Conservation (phyloP, 148 eudicot species). For the Nepenthes mirabilis region DNA sequence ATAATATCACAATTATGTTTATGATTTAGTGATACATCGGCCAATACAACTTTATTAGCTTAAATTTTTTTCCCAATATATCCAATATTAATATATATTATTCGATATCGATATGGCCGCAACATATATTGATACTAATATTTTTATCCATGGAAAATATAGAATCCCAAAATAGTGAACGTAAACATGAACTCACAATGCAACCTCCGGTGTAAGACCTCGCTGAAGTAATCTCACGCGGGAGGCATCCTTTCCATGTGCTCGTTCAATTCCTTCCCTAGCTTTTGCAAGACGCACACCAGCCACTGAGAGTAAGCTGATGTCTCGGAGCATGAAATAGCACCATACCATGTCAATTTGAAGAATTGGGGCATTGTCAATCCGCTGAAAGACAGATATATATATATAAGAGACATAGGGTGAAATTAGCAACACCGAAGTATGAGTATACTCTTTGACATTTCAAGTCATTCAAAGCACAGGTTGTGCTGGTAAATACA, state of each 20-base stretch:
- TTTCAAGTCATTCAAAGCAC: not conserved
- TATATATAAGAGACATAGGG: constrained; percentile 1
- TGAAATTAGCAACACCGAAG: too few species aligned
- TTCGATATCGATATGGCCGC: too few species aligned
- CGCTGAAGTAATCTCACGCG: constrained; percentile 75
- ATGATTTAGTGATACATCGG: too few species aligned
- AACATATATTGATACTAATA: too few species aligned
- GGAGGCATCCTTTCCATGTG: constrained; percentile 80
- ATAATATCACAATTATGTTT: too few species aligned
- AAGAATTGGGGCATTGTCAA: constrained; percentile 80
- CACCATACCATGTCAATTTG: constrained; percentile 98
- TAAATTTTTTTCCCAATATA: too few species aligned
- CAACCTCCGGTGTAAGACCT: constrained; percentile 62
- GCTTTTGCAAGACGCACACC: constrained; percentile 83
- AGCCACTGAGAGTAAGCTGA: constrained; percentile 72
- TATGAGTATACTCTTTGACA: not conserved
- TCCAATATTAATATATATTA: too few species aligned
- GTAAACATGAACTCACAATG: constrained; percentile 37
- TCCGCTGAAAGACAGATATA: constrained; percentile 23
- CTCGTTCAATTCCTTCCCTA: constrained; percentile 59
- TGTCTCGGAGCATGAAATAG: constrained; percentile 90
- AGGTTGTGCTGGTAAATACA: not conserved
- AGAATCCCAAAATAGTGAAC: not conserved
- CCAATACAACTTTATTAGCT: too few species aligned
- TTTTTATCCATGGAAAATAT: not conserved